phyloP scores from a whole-genome alignment of 2,329 filamentous ascomycete genomes.

The Botrytis medusae region DNA sequence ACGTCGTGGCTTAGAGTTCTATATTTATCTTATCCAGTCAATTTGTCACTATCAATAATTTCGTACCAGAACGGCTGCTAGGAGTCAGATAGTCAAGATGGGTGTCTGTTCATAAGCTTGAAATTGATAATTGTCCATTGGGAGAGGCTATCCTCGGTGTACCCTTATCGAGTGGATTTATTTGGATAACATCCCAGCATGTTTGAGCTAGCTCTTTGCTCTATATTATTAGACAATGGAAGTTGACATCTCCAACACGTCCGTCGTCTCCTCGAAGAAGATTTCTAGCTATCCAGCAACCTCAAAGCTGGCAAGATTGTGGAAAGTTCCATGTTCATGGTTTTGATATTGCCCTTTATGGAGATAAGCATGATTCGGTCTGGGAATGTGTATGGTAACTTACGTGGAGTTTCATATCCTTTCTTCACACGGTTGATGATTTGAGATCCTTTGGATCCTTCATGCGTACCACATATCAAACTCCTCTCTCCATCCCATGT shows the following conservation, averaged over 20 bases:
- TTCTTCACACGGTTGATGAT: background rate
- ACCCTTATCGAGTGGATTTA: background rate
- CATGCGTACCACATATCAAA: background rate
- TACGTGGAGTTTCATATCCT: background rate
- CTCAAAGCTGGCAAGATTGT: background rate
- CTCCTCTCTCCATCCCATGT: background rate
- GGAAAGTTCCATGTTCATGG: background rate
- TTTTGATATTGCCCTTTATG: background rate
- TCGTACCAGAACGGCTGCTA: too few relatives aligned
- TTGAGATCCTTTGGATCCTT: background rate
- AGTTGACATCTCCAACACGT: too few relatives aligned
- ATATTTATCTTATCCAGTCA: too few relatives aligned
- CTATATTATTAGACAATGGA: background rate
- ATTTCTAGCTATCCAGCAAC: background rate
- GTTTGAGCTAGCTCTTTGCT: background rate
- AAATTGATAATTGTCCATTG: background rate
- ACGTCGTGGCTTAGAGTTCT: background rate
- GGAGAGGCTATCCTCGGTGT: background rate
- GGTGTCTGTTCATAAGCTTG: background rate
- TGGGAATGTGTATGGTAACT: background rate
- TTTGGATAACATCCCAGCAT: background rate
- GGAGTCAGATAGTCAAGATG: too few relatives aligned
- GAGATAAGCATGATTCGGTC: background rate
- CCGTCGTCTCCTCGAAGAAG: too few relatives aligned
- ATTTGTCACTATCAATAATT: too few relatives aligned